These are phyloP conservation scores for Epichloe amarillans DNA, from an alignment of 2,329 filamentous ascomycete genomes.

Conservation along the genomic window DNA sequence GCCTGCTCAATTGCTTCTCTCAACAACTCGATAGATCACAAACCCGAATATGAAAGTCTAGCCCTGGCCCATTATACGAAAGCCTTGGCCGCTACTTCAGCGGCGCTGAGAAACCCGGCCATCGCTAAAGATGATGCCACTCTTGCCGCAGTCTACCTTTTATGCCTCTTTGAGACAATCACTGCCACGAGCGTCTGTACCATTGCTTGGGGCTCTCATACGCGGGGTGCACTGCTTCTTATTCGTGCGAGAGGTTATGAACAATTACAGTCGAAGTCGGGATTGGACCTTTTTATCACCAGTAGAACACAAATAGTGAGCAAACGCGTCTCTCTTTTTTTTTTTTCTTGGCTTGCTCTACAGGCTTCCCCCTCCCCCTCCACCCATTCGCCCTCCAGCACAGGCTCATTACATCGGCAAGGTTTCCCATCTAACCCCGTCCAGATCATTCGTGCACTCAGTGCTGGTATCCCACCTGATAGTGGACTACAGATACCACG, in stretches of 20 bases:
- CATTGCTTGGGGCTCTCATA: neutral
- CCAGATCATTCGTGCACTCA: neutral
- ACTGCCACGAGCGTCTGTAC: neutral
- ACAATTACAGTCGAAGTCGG: neutral
- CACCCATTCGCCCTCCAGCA: no score
- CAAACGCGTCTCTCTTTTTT: neutral
- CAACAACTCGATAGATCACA: neutral
- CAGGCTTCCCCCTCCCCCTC: no score
- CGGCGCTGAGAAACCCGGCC: neutral
- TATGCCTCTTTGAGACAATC: neutral
- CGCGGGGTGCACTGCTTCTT: neutral
- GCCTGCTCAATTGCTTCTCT: neutral
- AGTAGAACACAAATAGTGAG: neutral
- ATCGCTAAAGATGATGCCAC: neutral
- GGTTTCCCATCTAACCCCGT: neutral
- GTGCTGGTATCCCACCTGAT: neutral
- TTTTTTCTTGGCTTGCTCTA: no score
- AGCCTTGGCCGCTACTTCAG: neutral
- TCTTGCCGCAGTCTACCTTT: neutral
- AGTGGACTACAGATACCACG: neutral
- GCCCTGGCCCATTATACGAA: neutral
- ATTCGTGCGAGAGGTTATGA: neutral
- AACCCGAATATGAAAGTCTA: neutral
- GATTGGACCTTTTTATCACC: neutral
- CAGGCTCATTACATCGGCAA: no score